Base-by-base conservation (phyloP, 257 asterid species). In the Echites panduratus region DNA sequence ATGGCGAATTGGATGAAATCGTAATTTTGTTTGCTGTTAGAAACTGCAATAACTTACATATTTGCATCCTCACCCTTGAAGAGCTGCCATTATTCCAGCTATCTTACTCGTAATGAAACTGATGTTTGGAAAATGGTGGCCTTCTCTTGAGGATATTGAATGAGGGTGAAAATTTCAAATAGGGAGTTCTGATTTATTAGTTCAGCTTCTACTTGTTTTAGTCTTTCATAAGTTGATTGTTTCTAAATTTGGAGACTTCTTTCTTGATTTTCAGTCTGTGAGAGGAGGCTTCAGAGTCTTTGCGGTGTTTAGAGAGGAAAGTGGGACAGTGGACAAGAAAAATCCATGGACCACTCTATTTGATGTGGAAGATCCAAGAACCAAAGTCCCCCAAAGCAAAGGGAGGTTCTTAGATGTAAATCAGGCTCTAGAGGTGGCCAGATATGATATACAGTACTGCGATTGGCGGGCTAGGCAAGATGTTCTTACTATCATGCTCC, bases 391-490 rank as follows among this genome's bases (percentile, higher is more conserved):
- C 26, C 90, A 68, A 49, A 78, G 77, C 58, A 89, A 91, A 84
- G 93, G 95, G 76, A 91, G 91, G 86, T 91, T 91, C 80, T 78
- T 91, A 53, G 96, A 90, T 62, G 88, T 78, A 67, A 71, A 88
- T 81, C 96, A 89, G 79, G 96, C 98, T 70, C 79, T 93, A 59
- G 97, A 90, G 77, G 92, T 93, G 71, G 97, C 97, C 77, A 81
- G 97, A 80, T 89, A 80, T 71, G 97, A 93, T 80, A 66, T 94
- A 65, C 97, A 91, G 32, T 94, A 94, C 80, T 91, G 96, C 52
- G 97, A 94, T 83, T 94, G 99, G 99, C 87, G 90, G 82, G 99
- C 99, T 78, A 85, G 99, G 57, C 99, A 86, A 84, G 99, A 91
- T 41, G 93, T 94, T 75, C 96, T 91, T 49, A 68, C 88, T 0